These are phyloP conservation scores for Plasmodium berghei DNA, from an alignment of 169 alveolate species.

Conservation along the genomic window DNA sequence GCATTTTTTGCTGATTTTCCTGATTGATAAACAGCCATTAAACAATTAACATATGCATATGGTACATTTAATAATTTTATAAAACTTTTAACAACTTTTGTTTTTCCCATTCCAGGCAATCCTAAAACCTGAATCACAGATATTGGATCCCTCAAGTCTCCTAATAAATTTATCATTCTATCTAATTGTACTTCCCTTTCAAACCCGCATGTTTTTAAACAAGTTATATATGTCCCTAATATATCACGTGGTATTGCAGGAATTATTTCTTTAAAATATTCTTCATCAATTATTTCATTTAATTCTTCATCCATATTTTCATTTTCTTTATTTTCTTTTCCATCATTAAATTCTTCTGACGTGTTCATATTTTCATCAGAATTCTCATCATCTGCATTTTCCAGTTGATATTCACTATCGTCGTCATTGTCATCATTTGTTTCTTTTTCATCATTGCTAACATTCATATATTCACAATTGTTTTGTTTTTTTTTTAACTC, in stretches of 20 bases:
- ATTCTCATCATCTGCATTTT: neutral
- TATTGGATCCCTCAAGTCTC: constrained; percentile 74
- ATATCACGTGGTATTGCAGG: constrained; percentile 76
- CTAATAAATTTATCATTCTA: constrained; percentile 44
- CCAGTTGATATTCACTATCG: neutral
- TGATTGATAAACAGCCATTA: constrained; percentile 76
- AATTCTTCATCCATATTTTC: constrained; percentile 18
- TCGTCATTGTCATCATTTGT: constrained; percentile 5
- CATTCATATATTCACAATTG: neutral
- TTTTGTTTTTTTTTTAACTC: constrained; percentile 32
- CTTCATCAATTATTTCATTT: constrained; percentile 65
- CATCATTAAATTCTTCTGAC: constrained; percentile 2
- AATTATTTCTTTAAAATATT: constrained; percentile 55
- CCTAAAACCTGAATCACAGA: constrained; percentile 69
- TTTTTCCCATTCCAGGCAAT: constrained; percentile 77
- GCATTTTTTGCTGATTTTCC: constrained; percentile 75
- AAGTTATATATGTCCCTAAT: constrained; percentile 38
- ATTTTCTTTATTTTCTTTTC: neutral
- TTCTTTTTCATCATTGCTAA: constrained; percentile 1
- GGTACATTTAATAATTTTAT: constrained; percentile 61
- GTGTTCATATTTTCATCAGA: neutral
- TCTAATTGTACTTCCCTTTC: constrained; percentile 77
- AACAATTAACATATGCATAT: constrained; percentile 72
- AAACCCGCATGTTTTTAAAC: constrained; percentile 70
- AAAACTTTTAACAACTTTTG: constrained; percentile 65